phyloP scores from a whole-genome alignment of 192 early-diverging fungal species.

The Funneliformis mosseae region DNA sequence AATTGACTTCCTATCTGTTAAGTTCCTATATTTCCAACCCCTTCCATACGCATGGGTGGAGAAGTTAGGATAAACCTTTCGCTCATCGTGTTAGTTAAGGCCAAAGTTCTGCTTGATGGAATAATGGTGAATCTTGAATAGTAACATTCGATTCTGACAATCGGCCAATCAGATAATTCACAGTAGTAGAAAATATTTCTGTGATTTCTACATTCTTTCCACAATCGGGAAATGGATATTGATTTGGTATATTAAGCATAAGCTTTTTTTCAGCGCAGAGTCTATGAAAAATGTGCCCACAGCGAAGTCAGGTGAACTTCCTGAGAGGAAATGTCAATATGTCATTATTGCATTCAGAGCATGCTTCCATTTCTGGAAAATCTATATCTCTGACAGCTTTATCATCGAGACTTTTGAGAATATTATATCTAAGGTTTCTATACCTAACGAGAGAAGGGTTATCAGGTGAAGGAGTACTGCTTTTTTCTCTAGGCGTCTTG shows the following conservation, averaged over 20 bases:
- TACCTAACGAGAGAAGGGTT: no score
- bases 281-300: constrained; percentile 20
- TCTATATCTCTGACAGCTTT: not conserved
- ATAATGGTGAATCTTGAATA: not conserved
- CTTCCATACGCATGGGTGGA: no score
- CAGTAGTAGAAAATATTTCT: not conserved
- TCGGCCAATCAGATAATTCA: no score
- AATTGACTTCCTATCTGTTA: no score
- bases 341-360: not conserved
- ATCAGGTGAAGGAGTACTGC: no score
- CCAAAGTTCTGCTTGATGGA: not conserved
- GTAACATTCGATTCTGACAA: not conserved
- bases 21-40: no score
- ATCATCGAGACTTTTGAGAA: not conserved
- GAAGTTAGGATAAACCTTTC: not conserved
- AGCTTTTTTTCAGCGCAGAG: constrained; percentile 12
- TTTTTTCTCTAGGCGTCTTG: no score
- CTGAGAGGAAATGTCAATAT: not conserved
- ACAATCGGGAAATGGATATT: not conserved
- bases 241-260: not conserved
- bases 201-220: not conserved
- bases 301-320: not conserved
- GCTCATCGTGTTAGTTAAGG: not conserved
- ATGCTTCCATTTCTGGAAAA: not conserved
- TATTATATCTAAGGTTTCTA: no score